Percentiles rank a stretch among this genome's conserved stretches.
phyloP scores from a whole-genome alignment of 2,329 filamentous ascomycete species.

The Pestalotiopsis sp. region DNA sequence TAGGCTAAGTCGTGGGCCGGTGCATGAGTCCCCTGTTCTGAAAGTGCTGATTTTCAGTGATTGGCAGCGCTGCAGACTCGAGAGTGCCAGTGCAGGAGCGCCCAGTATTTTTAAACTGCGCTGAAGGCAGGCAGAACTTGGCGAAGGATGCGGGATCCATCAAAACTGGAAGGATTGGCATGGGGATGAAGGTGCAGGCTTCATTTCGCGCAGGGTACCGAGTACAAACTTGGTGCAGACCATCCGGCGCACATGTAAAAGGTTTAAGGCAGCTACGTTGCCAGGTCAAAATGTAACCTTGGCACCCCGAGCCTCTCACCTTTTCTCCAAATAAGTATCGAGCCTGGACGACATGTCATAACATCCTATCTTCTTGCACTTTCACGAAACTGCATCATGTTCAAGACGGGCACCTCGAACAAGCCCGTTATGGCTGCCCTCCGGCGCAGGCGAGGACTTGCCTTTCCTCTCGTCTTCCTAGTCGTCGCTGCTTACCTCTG shows the following conservation, averaged over 20 bases:
- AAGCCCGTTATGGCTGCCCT: background rate
- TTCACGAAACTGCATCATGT: background rate
- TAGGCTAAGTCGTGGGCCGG: no score
- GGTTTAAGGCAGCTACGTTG: background rate
- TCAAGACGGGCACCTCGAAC: background rate
- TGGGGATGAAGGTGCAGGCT: background rate
- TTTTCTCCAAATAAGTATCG: background rate
- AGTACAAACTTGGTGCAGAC: background rate
- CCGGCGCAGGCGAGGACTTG: background rate
- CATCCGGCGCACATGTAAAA: background rate
- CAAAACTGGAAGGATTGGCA: background rate
- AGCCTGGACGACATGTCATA: background rate
- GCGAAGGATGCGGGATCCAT: background rate
- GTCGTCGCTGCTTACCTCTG: background rate
- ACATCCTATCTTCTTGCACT: background rate
- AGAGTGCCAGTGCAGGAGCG: no score
- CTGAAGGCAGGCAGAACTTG: no score
- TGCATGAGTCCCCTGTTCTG: no score
- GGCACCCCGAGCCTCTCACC: background rate
- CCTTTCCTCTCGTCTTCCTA: background rate
- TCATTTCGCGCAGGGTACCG: background rate
- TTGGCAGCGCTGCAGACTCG: no score
- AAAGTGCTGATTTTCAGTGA: no score
- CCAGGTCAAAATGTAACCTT: background rate
- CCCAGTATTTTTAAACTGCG: no score